phyloP scores from a whole-genome alignment of 2,329 filamentous ascomycete genomes.

The Zarea fungicola region DNA sequence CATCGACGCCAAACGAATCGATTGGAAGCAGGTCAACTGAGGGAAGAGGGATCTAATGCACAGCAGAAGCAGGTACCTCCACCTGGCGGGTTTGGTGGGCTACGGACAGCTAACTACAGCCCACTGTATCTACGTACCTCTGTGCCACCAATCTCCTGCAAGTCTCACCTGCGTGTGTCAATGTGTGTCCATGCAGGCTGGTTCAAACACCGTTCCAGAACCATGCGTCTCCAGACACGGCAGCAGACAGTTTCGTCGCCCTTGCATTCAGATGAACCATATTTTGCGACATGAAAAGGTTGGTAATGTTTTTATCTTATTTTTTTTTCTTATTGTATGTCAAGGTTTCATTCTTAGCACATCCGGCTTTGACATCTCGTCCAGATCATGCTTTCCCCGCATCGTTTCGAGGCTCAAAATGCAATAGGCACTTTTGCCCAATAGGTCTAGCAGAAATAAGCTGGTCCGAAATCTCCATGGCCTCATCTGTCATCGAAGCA shows the following conservation, averaged over 20 bases:
- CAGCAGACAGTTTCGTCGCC: background rate
- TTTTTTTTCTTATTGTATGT: no score
- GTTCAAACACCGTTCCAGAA: no score
- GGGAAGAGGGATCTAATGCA: background rate
- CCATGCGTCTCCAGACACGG: no score
- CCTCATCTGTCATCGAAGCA: slow-evolving; percentile 44
- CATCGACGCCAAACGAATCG: background rate
- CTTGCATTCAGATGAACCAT: background rate
- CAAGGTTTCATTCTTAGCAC: no score
- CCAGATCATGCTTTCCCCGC: background rate
- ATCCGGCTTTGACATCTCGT: no score
- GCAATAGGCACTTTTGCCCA: slow-evolving; percentile 54
- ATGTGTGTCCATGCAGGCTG: no score
- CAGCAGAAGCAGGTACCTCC: background rate
- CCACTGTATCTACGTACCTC: background rate
- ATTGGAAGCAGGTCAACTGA: background rate
- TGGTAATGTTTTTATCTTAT: no score
- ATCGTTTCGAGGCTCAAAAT: slow-evolving; percentile 34
- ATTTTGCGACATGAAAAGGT: background rate
- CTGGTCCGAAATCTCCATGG: slow-evolving; percentile 63
- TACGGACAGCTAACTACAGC: background rate
- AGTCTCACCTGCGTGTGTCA: no score
- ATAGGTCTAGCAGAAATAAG: slow-evolving; percentile 60
- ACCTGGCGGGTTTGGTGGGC: background rate
- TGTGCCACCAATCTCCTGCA: no score